Conservation (phyloP, 257 asterid species). For the Solanum paucissectum region DNA sequence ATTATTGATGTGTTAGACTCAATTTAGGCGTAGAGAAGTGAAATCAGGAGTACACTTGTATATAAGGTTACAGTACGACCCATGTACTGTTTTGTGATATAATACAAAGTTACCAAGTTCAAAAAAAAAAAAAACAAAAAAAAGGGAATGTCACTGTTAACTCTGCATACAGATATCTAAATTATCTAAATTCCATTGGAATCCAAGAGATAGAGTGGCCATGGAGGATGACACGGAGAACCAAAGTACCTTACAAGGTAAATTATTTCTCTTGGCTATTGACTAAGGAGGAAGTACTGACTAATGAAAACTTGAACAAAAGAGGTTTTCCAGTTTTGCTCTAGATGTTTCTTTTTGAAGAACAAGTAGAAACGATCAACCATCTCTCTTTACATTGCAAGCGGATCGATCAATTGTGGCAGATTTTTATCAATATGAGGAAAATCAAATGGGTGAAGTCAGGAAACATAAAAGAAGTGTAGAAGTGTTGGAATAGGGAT, state of each 20-base stretch:
- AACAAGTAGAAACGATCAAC: neutral
- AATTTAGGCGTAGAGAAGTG: too few species aligned
- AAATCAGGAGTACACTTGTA: too few species aligned
- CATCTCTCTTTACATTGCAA: neutral
- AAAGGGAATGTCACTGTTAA: neutral
- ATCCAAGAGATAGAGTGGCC: neutral
- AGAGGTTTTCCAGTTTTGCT: neutral
- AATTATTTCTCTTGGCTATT: neutral
- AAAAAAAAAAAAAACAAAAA: too few species aligned
- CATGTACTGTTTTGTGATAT: too few species aligned
- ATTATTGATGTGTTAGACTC: too few species aligned
- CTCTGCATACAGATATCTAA: neutral
- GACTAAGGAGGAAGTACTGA: neutral
- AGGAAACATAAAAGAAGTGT: neutral
- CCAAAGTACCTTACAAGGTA: neutral
- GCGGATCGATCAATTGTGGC: neutral
- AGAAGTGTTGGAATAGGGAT: neutral
- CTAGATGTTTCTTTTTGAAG: neutral
- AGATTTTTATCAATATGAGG: neutral
- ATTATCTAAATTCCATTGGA: neutral
- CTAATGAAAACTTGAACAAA: neutral
- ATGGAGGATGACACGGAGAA: neutral
- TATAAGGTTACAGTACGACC: too few species aligned
- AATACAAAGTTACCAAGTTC: too few species aligned
- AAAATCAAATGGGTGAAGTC: neutral